These are phyloP conservation scores for Achaetomiella virescens DNA, from an alignment of 495 filamentous ascomycete genomes.

Conservation along the genomic window DNA sequence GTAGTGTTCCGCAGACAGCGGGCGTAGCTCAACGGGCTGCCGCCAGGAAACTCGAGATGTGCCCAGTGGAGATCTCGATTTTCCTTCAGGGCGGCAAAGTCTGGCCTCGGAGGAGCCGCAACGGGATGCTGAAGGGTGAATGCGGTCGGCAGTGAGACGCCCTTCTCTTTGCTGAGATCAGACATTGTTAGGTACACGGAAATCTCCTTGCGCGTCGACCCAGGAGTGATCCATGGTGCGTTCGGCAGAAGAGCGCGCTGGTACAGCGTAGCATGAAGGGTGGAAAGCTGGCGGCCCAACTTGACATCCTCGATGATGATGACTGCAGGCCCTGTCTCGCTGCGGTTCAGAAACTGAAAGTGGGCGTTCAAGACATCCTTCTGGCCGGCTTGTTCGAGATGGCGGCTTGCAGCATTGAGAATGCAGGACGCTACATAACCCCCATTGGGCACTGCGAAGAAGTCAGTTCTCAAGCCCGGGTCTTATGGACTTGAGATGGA, in stretches of 20 bases:
- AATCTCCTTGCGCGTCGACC: conserved; percentile 20
- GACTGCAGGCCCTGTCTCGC: conserved; percentile 53
- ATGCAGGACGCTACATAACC: conserved; percentile 65
- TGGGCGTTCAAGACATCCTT: conserved; percentile 61
- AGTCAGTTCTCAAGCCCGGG: not conserved
- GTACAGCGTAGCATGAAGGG: conserved; percentile 61
- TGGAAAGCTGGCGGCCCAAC: conserved; percentile 61
- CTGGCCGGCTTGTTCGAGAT: conserved; percentile 57
- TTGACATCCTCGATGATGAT: conserved; percentile 68
- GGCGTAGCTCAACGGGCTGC: conserved; percentile 49
- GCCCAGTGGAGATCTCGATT: conserved; percentile 42
- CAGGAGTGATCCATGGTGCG: conserved; percentile 26
- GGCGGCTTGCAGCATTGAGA: conserved; percentile 52
- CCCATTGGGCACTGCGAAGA: conserved; percentile 65
- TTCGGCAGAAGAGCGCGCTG: conserved; percentile 28
- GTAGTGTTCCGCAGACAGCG: conserved; percentile 41
- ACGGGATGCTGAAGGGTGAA: conserved; percentile 37
- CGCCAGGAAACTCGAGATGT: conserved; percentile 26
- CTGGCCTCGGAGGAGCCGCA: conserved; percentile 32
- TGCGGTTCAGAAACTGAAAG: conserved; percentile 66
- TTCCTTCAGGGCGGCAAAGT: conserved; percentile 35
- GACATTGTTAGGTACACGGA: conserved; percentile 64
- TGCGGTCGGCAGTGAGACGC: conserved; percentile 49
- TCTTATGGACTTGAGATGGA: not conserved
- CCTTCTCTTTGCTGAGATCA: conserved; percentile 52